Evolutionary conservation across 768 basidiomycete species (phyloP).

Genomic region (Leccinum disarticulatum): DNA sequence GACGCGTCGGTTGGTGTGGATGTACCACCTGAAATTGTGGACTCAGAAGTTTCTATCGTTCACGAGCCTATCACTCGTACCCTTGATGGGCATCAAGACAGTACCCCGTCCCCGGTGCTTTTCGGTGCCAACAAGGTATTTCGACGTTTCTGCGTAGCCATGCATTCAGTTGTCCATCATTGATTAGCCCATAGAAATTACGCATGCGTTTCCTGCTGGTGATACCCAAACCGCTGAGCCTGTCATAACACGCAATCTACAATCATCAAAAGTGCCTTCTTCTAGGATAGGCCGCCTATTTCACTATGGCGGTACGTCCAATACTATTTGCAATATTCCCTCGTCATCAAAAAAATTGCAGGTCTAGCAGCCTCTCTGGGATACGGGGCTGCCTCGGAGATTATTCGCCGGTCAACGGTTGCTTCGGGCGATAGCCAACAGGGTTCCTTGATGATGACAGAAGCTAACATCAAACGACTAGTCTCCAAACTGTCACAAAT

Average conservation of each 20-base stretch:
- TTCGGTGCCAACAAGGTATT: background rate
- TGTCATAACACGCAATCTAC: conserved; percentile 44
- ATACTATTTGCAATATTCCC: background rate
- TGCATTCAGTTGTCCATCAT: background rate
- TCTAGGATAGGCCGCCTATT: conserved; percentile 87
- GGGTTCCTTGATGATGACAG: conserved; percentile 78
- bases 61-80: background rate
- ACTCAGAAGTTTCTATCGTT: background rate
- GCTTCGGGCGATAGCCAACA: conserved; percentile 31
- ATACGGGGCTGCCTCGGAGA: conserved; percentile 86
- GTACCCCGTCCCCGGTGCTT: background rate
- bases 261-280: conserved; percentile 87
- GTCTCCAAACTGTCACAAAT: conserved; percentile 93
- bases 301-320: conserved; percentile 82
- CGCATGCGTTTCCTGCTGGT: background rate
- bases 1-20: background rate
- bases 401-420: conserved; percentile 65
- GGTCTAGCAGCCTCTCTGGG: conserved; percentile 89
- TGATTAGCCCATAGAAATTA: conserved; percentile 6
- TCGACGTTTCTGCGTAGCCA: background rate
- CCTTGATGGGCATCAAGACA: background rate
- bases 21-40: background rate
- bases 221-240: background rate
- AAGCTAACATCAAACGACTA: conserved; percentile 85
- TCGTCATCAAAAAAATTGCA: conserved; percentile 30